Conservation (phyloP, 2,329 filamentous ascomycete species). For the Fusarium aywerte region DNA sequence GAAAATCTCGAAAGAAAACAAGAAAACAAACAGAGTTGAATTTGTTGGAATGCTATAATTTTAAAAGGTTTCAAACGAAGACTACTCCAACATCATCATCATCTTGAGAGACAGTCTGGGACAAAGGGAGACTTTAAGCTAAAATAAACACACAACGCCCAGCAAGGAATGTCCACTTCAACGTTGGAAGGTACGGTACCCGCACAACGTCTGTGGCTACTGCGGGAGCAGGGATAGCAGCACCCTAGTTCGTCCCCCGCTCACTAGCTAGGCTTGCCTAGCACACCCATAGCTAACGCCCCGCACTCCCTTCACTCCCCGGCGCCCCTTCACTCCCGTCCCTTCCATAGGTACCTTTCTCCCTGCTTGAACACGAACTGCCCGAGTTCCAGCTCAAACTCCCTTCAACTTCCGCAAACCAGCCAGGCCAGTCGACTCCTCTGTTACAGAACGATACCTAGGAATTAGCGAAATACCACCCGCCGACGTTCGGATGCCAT, state of each 20-base stretch:
- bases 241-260: constrained; percentile 24
- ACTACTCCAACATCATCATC: constrained; percentile 12
- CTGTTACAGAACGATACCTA: not conserved
- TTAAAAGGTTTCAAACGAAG: constrained; percentile 3
- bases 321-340: constrained; percentile 14
- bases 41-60: constrained; percentile 16
- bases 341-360: not conserved
- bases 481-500: not conserved
- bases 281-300: constrained; percentile 27
- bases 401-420: constrained; percentile 23
- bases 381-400: constrained; percentile 9
- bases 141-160: constrained; percentile 6
- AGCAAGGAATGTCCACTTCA: constrained; percentile 40
- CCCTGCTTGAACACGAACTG: constrained; percentile 14
- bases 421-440: not conserved
- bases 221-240: constrained; percentile 44
- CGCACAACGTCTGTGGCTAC: constrained; percentile 38
- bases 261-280: constrained; percentile 1
- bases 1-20: constrained; percentile 12
- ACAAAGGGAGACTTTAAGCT: constrained; percentile 44
- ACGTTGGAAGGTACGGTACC: constrained; percentile 38
- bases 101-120: constrained; percentile 28
- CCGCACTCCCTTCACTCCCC: constrained; percentile 17
- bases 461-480: constrained; percentile 11
- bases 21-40: not conserved